Percentiles rank a stretch among this genome's conserved stretches.
phyloP scores from a whole-genome alignment of 306 rosid genomes.

The Malus sylvestris region DNA sequence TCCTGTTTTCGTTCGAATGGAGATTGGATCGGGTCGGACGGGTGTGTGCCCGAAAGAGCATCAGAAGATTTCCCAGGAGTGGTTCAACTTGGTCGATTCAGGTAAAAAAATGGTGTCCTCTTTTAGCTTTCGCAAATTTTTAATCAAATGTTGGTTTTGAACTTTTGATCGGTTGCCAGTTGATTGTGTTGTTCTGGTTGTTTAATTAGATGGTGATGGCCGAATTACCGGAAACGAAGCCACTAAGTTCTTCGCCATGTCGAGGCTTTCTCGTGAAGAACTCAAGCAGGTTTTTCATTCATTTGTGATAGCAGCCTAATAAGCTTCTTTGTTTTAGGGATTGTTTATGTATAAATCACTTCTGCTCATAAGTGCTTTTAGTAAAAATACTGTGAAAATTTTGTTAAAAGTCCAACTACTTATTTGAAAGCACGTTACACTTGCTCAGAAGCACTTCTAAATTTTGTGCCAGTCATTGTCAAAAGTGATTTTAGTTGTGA shows the following conservation, averaged over 20 bases:
- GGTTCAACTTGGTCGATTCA: conserved; percentile 84
- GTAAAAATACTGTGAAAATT: too few species aligned
- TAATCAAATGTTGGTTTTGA: neutral
- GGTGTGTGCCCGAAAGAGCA: conserved; percentile 48
- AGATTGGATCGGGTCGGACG: conserved; percentile 32
- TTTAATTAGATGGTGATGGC: conserved; percentile 61
- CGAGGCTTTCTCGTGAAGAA: conserved; percentile 70
- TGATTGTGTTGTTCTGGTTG: neutral
- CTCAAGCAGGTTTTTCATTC: conserved; percentile 54
- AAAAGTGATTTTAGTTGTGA: neutral
- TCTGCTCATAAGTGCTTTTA: too few species aligned
- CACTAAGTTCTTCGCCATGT: conserved; percentile 69
- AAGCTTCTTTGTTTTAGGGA: neutral
- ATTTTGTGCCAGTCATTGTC: neutral
- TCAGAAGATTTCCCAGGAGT: conserved; percentile 54
- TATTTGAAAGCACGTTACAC: too few species aligned
- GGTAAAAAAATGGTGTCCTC: conserved; percentile 23
- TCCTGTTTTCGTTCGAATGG: conserved; percentile 28
- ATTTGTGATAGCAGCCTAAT: neutral
- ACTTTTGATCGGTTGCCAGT: neutral
- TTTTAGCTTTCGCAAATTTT: neutral
- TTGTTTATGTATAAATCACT: too few species aligned
- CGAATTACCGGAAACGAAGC: conserved; percentile 76
- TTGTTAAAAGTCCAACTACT: too few species aligned
- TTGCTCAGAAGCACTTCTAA: too few species aligned